Evolutionary conservation across 129 eudicot genomes (phyloP).

Genomic region (Lonicera japonica): DNA sequence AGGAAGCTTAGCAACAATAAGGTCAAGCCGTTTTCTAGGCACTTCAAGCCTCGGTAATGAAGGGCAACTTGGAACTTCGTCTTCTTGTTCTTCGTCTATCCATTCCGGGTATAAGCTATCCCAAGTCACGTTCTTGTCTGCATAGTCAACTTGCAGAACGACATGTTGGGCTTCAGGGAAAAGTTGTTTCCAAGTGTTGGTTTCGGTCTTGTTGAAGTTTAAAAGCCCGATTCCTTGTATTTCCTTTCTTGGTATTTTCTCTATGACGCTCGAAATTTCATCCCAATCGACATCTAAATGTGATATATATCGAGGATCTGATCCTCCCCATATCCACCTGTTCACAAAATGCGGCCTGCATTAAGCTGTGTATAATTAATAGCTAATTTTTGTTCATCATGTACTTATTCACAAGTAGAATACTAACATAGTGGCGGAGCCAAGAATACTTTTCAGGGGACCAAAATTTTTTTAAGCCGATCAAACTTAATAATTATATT

Average conservation of each 20-base stretch:
- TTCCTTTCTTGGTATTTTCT: slow-evolving; percentile 9
- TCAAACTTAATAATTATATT: no score
- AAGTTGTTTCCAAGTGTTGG: slow-evolving; percentile 21
- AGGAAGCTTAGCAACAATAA: slow-evolving; percentile 48
- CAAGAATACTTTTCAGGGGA: no score
- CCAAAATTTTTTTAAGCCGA: no score
- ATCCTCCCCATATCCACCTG: slow-evolving; percentile 42
- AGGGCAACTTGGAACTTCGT: slow-evolving; percentile 50
- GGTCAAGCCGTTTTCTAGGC: slow-evolving; percentile 37
- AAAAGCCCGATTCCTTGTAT: slow-evolving; percentile 38
- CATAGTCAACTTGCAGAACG: slow-evolving; percentile 32
- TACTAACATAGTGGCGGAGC: no score
- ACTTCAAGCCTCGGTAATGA: slow-evolving; percentile 36
- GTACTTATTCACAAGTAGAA: not conserved
- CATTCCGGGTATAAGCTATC: slow-evolving; percentile 54
- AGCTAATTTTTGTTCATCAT: not conserved
- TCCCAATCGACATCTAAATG: slow-evolving; percentile 31
- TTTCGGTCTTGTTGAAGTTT: slow-evolving; percentile 37
- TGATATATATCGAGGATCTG: slow-evolving; percentile 41
- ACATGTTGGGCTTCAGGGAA: slow-evolving; percentile 30
- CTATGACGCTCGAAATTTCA: slow-evolving; percentile 16
- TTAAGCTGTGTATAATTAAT: slow-evolving; percentile 8
- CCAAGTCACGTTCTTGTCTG: slow-evolving; percentile 40
- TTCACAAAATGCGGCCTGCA: slow-evolving; percentile 45
- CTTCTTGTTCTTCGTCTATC: slow-evolving; percentile 65